phyloP scores from a whole-genome alignment of 148 eudicot genomes.

The Beta vulgaris region DNA sequence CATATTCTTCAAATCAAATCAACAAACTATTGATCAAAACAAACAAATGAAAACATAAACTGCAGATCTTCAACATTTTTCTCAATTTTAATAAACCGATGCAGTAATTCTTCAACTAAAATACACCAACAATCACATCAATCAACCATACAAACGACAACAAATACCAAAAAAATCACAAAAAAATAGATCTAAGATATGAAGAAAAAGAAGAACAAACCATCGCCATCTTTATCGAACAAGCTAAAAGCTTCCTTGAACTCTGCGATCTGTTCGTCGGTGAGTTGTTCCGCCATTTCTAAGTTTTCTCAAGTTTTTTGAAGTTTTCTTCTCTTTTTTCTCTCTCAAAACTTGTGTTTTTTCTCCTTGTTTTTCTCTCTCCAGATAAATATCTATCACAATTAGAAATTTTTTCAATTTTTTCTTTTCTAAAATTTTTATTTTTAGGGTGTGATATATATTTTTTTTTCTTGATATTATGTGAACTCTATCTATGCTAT shows the following conservation, averaged over 20 bases:
- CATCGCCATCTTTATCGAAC: conserved; percentile 71
- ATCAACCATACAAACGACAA: neutral
- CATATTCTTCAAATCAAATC: neutral
- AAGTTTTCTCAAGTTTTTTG: no score
- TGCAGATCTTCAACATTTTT: conserved; percentile 12
- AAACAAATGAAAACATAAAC: neutral
- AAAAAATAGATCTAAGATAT: conserved; percentile 1
- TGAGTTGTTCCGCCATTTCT: conserved; percentile 61
- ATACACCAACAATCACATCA: neutral
- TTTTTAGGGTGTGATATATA: neutral
- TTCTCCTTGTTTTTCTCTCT: conserved; percentile 9
- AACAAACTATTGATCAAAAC: neutral
- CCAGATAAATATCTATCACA: conserved; percentile 14
- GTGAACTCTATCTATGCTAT: neutral
- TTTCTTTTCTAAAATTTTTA: neutral
- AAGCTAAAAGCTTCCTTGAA: conserved; percentile 70
- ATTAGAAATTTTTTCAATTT: neutral
- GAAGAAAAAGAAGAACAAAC: conserved; percentile 25
- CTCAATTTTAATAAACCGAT: neutral
- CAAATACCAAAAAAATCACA: neutral
- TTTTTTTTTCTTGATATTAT: neutral
- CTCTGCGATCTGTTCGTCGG: conserved; percentile 74
- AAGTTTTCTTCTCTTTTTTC: neutral
- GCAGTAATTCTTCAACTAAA: neutral
- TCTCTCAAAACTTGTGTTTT: neutral